Evolutionary conservation across 2,329 filamentous ascomycete species (phyloP).

Genomic region (Plenodomus tracheiphilus): DNA sequence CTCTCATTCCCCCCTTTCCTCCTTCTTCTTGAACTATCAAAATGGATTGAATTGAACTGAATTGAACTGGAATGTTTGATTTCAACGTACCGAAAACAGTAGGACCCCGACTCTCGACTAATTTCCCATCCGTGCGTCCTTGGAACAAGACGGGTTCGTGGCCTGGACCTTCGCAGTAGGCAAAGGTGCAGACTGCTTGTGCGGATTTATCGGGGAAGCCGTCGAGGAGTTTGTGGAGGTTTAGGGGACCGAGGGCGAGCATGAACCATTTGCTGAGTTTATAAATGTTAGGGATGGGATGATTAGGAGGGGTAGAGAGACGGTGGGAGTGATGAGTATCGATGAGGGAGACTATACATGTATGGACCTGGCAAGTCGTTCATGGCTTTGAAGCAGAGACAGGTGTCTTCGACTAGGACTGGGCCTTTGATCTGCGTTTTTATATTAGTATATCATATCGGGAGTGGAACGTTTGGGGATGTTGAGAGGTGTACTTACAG

Average conservation of each 20-base stretch:
- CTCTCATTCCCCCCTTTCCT: not conserved
- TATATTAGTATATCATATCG: not conserved
- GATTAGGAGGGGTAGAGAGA: not conserved
- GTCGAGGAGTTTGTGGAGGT: conserved; percentile 86
- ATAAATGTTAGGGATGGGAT: not conserved
- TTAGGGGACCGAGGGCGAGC: conserved; percentile 75
- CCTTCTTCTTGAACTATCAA: too few species aligned
- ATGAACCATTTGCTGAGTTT: conserved; percentile 86
- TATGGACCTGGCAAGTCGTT: conserved; percentile 93
- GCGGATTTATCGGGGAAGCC: conserved; percentile 90
- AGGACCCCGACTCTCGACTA: conserved; percentile 82
- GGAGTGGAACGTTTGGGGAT: too few species aligned
- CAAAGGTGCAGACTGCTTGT: conserved; percentile 94
- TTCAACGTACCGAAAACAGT: conserved; percentile 73
- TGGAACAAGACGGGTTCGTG: conserved; percentile 87
- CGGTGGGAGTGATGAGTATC: too few species aligned
- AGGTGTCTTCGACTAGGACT: conserved; percentile 94
- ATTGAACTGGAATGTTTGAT: too few species aligned
- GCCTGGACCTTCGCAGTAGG: conserved; percentile 83
- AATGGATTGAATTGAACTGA: too few species aligned
- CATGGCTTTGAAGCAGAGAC: conserved; percentile 87
- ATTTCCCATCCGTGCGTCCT: conserved; percentile 80
- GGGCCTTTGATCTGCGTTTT: conserved; percentile 73
- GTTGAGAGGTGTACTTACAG: too few species aligned
- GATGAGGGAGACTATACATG: conserved; percentile 69